These are phyloP conservation scores for Pinus taeda DNA, from an alignment of 75 land plant genomes.

Conservation along the genomic window DNA sequence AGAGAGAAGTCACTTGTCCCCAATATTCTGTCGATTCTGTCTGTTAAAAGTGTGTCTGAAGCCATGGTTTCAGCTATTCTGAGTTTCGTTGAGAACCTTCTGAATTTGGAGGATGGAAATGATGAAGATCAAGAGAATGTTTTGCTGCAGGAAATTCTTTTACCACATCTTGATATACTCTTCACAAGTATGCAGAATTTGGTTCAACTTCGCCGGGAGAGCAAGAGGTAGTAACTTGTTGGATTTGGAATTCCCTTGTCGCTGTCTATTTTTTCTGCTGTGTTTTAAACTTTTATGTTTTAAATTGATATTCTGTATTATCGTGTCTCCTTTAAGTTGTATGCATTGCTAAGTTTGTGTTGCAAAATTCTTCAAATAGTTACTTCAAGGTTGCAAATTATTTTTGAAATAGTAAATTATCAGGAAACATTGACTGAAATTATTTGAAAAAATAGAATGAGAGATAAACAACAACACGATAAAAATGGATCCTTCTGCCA, in stretches of 20 bases:
- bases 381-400: too few species aligned
- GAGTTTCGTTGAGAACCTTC: slow-evolving; percentile 63
- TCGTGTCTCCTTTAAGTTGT: not conserved
- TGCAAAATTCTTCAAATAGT: too few species aligned
- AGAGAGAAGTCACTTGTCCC: slow-evolving; percentile 59
- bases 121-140: slow-evolving; percentile 24
- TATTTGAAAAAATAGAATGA: too few species aligned
- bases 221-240: slow-evolving; percentile 42
- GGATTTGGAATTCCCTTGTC: not conserved
- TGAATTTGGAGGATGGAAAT: slow-evolving; percentile 45
- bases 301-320: not conserved
- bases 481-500: too few species aligned
- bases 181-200: slow-evolving; percentile 46
- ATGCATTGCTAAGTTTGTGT: not conserved
- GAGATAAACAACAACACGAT: too few species aligned
- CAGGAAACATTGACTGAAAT: too few species aligned
- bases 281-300: not conserved
- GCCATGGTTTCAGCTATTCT: slow-evolving; percentile 60
- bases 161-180: slow-evolving; percentile 57
- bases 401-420: too few species aligned
- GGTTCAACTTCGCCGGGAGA: slow-evolving; percentile 25
- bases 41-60: slow-evolving; percentile 56
- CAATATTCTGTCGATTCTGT: slow-evolving; percentile 65
- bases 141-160: slow-evolving; percentile 29
- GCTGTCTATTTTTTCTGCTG: not conserved